phyloP scores from a whole-genome alignment of 1,284 basidiomycete species.

The Cronartium ribicola region DNA sequence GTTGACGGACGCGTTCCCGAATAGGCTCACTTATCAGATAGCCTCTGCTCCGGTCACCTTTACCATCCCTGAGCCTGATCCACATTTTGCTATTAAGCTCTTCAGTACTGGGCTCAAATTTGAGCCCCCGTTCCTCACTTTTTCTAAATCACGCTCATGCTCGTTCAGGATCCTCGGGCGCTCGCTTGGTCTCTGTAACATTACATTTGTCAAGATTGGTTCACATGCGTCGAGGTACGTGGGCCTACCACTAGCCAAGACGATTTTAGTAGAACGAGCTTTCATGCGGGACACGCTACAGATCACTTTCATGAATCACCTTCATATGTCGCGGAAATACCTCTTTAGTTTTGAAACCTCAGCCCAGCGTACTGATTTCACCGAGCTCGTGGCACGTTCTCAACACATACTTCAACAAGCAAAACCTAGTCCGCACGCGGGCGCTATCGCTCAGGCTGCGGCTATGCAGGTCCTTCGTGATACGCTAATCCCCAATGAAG shows the following conservation, averaged over 20 bases:
- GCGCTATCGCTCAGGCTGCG: slow-evolving; percentile 62
- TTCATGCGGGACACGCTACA: slow-evolving; percentile 94
- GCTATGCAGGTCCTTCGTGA: slow-evolving; percentile 78
- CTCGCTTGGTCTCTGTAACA: slow-evolving; percentile 70
- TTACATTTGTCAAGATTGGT: slow-evolving; percentile 74
- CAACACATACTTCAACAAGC: slow-evolving; percentile 64
- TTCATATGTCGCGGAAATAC: slow-evolving; percentile 70
- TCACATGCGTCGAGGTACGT: slow-evolving; percentile 72
- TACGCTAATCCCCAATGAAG: slow-evolving; percentile 60
- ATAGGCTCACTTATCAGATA: slow-evolving; percentile 71
- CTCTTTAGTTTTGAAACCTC: slow-evolving; percentile 81
- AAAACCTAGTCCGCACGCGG: slow-evolving; percentile 42
- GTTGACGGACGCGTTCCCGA: slow-evolving; percentile 58
- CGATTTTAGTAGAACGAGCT: slow-evolving; percentile 74
- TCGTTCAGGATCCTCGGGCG: slow-evolving; percentile 80
- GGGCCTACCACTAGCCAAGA: slow-evolving; percentile 68
- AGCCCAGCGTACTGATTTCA: slow-evolving; percentile 60
- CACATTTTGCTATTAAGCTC: slow-evolving; percentile 70
- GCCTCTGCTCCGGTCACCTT: slow-evolving; percentile 80
- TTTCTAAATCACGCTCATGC: slow-evolving; percentile 68
- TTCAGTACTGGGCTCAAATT: slow-evolving; percentile 78
- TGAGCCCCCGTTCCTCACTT: slow-evolving; percentile 74
- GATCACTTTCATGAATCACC: slow-evolving; percentile 71
- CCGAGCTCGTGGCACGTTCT: slow-evolving; percentile 67
- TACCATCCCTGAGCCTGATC: slow-evolving; percentile 72